Base-by-base conservation (phyloP, 2,329 filamentous ascomycete genomes). In the Trichoderma oligosporum region DNA sequence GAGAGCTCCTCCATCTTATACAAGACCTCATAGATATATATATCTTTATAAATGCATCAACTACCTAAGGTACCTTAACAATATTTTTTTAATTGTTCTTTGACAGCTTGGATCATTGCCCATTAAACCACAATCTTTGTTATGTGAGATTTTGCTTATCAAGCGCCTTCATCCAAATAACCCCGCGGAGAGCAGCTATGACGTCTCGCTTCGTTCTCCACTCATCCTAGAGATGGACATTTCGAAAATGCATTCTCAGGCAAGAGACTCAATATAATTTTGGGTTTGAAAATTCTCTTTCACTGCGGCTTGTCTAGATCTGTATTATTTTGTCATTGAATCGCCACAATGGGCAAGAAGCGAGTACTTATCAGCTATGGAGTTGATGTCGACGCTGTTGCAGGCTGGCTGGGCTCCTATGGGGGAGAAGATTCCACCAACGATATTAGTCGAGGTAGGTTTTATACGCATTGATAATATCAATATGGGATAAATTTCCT, bases 391-490 rank as follows among this genome's bases (percentile, higher is more conserved):
- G 44, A 46, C 27, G 44, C 44, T 33, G 44, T 46, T 33, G 44
- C 44, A 18, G 44, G 44, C 44, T 33, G 44, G 44, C 44, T 46
- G 11, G 44, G 44, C 44, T 46, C 44, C 3, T 46, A 46, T 22
- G 44, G 44, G 9, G 44, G 44, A 31, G 44, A 46, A 24, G 44
- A 46, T 14, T 46, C 44, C 7, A 46, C 44, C 9, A 46, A 46
- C 27, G 44, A 46, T 2, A 46, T 46, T 9, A 46, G 44, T 12
- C 44, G 44, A 46, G 44, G 44, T 46, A 46, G 27, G 44, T 46
- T 4, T 29, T 12, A 12, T 33, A 46, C 4, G 7, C 2, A 46
- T 20, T 33, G 44, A 7, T 5, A 22, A 7, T 31, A 8, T 33
- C 16, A 4, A 12, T 2, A 11, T 20, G 16, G 12, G 16, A 14